Conservation (phyloP, 2,329 filamentous ascomycete genomes). For the Monosporascus sp. region DNA sequence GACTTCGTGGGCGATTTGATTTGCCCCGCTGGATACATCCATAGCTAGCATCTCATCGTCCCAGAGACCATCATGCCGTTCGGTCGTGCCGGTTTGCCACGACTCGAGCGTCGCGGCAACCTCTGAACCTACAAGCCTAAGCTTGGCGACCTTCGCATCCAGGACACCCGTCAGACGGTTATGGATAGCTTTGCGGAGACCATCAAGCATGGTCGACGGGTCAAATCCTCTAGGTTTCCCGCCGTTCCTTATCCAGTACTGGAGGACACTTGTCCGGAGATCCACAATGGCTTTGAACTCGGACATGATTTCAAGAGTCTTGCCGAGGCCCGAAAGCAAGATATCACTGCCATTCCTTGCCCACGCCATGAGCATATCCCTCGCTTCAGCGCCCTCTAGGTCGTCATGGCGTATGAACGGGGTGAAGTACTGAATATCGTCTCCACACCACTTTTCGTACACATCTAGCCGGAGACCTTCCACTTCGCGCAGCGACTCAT, state of each 20-base stretch:
- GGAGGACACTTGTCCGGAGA: slow-evolving; percentile 64
- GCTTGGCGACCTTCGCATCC: slow-evolving; percentile 55
- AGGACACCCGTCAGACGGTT: slow-evolving; percentile 59
- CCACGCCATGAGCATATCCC: slow-evolving; percentile 59
- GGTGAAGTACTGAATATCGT: slow-evolving; percentile 78
- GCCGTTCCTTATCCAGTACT: slow-evolving; percentile 69
- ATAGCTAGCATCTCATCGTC: slow-evolving; percentile 56
- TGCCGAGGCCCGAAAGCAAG: slow-evolving; percentile 57
- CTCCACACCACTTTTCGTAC: slow-evolving; percentile 72
- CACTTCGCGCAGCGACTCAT: slow-evolving; percentile 58
- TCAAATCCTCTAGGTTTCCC: slow-evolving; percentile 62
- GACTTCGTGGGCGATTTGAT: slow-evolving; percentile 63
- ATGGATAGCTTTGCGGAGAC: slow-evolving; percentile 65
- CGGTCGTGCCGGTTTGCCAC: slow-evolving; percentile 52
- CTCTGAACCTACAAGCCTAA: slow-evolving; percentile 60
- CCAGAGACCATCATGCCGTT: slow-evolving; percentile 60
- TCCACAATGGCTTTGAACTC: slow-evolving; percentile 66
- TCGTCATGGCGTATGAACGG: slow-evolving; percentile 85
- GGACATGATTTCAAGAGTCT: slow-evolving; percentile 51
- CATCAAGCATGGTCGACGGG: slow-evolving; percentile 61
- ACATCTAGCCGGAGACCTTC: slow-evolving; percentile 73
- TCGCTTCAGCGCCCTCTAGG: slow-evolving; percentile 54
- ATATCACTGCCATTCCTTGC: slow-evolving; percentile 54
- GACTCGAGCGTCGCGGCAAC: slow-evolving; percentile 55
- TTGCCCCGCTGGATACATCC: slow-evolving; percentile 61